A percentile compares a stretch with the other conserved stretches of the same genome.
phyloP scores from a whole-genome alignment of 2,329 filamentous ascomycete genomes.

The Aspergillus ibericus region DNA sequence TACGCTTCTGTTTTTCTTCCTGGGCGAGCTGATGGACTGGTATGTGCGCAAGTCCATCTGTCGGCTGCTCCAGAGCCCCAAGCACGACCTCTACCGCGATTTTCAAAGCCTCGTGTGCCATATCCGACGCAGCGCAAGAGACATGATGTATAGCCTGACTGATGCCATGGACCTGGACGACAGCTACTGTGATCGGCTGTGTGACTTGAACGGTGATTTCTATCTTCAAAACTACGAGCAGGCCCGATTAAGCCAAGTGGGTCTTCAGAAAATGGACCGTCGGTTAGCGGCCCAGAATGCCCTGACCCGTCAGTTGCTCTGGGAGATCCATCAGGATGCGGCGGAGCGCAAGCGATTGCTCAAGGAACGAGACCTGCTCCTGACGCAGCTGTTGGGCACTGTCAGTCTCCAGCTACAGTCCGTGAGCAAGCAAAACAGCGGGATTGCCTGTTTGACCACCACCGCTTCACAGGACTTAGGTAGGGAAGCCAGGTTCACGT shows the following conservation, averaged over 20 bases:
- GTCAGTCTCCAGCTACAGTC: slow-evolving; percentile 27
- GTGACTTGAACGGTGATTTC: slow-evolving; percentile 16
- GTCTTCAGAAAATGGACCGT: slow-evolving; percentile 32
- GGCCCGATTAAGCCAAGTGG: slow-evolving; percentile 34
- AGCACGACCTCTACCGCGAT: slow-evolving; percentile 35
- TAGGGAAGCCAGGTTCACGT: slow-evolving; percentile 20
- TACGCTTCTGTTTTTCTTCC: slow-evolving; percentile 36
- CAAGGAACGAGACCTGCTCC: slow-evolving; percentile 25
- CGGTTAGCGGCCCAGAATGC: slow-evolving; percentile 37
- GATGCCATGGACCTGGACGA: slow-evolving; percentile 29
- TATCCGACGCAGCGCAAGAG: slow-evolving; percentile 28
- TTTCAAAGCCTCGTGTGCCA: slow-evolving; percentile 35
- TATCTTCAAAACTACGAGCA: slow-evolving; percentile 31
- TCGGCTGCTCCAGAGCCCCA: slow-evolving; percentile 36
- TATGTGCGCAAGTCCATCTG: slow-evolving; percentile 37
- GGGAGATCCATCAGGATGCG: slow-evolving; percentile 38
- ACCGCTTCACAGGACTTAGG: slow-evolving; percentile 31
- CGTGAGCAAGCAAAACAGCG: slow-evolving; percentile 27
- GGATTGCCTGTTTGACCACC: slow-evolving; percentile 35
- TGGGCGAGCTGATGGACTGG: slow-evolving; percentile 42
- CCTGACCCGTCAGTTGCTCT: slow-evolving; percentile 37
- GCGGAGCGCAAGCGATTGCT: slow-evolving; percentile 29
- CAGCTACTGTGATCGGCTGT: slow-evolving; percentile 13
- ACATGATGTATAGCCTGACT: slow-evolving; percentile 17
- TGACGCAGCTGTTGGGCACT: slow-evolving; percentile 27